Percentiles rank a stretch among this genome's conserved stretches.
phyloP scores from a whole-genome alignment of 192 early-diverging fungal genomes.

The Gonapodya sp. region DNA sequence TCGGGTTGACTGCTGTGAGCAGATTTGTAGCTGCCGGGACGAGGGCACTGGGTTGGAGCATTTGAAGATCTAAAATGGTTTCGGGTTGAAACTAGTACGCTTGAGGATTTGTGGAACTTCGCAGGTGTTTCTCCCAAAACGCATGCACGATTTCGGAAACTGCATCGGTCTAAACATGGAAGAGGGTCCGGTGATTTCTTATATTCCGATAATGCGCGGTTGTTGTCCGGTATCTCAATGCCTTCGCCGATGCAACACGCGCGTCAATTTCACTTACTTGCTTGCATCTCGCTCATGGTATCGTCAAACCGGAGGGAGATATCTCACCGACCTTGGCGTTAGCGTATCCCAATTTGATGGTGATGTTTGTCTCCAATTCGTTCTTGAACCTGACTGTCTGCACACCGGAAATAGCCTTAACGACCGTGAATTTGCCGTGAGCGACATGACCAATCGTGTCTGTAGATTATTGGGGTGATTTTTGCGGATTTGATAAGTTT shows the following conservation, averaged over 20 bases:
- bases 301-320: not conserved
- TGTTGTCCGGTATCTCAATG: too few relatives aligned
- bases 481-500: not conserved
- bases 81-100: not conserved
- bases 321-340: slow-evolving; percentile 73
- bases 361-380: slow-evolving; percentile 98
- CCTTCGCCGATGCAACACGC: too few relatives aligned
- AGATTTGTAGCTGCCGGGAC: slow-evolving; percentile 93
- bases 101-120: not conserved
- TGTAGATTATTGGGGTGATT: slow-evolving; percentile 18
- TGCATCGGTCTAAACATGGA: too few relatives aligned
- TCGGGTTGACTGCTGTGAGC: slow-evolving; percentile 73
- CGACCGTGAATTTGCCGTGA: slow-evolving; percentile 98
- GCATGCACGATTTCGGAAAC: too few relatives aligned
- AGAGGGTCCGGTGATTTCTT: too few relatives aligned
- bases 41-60: slow-evolving; percentile 88
- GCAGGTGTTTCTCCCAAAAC: too few relatives aligned
- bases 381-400: slow-evolving; percentile 97
- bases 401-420: slow-evolving; percentile 96
- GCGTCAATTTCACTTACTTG: too few relatives aligned
- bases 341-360: slow-evolving; percentile 98
- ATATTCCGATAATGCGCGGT: too few relatives aligned
- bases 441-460: slow-evolving; percentile 99
- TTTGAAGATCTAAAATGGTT: slow-evolving; percentile 93
- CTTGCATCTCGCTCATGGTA: too few relatives aligned